Evolutionary conservation across 2,329 filamentous ascomycete species (phyloP).

Genomic region (Endothia cerciana): DNA sequence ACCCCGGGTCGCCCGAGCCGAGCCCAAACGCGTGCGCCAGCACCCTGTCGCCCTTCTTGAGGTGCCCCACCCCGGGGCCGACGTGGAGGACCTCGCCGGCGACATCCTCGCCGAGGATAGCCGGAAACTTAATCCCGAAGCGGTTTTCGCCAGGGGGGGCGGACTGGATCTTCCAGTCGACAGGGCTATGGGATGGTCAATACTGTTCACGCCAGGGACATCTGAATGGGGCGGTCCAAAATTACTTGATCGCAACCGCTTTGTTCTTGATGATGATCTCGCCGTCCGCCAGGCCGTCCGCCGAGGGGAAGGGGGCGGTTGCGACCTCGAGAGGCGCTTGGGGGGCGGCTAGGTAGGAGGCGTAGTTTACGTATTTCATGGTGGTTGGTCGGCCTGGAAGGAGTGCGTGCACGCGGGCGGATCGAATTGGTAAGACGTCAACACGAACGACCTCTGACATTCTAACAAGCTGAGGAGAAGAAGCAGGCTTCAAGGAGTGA

Average conservation of each 20-base stretch:
- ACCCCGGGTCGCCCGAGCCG: conserved; percentile 25
- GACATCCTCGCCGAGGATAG: conserved; percentile 39
- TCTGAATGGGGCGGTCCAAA: too few relatives aligned
- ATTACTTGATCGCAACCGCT: conserved; percentile 24
- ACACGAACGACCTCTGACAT: neutral
- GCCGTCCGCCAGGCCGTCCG: conserved; percentile 14
- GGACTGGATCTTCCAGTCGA: conserved; percentile 38
- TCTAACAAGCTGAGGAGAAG: too few relatives aligned
- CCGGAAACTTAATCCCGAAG: conserved; percentile 39
- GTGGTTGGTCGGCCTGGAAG: neutral
- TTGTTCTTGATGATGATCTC: conserved; percentile 28
- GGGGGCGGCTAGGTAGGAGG: conserved; percentile 20
- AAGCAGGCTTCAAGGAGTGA: neutral
- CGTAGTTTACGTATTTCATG: conserved; percentile 25
- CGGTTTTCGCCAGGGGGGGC: conserved; percentile 32
- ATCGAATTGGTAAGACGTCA: neutral
- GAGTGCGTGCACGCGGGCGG: neutral
- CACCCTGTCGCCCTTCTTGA: conserved; percentile 41
- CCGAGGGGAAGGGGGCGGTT: conserved; percentile 17
- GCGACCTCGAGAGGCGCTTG: conserved; percentile 21
- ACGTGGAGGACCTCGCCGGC: conserved; percentile 40
- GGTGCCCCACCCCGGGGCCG: conserved; percentile 33
- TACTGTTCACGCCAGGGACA: too few relatives aligned
- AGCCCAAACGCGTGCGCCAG: conserved; percentile 33
- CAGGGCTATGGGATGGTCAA: conserved; percentile 32